phyloP scores from a whole-genome alignment of 106 monocot species.

The Chionographis japonica region DNA sequence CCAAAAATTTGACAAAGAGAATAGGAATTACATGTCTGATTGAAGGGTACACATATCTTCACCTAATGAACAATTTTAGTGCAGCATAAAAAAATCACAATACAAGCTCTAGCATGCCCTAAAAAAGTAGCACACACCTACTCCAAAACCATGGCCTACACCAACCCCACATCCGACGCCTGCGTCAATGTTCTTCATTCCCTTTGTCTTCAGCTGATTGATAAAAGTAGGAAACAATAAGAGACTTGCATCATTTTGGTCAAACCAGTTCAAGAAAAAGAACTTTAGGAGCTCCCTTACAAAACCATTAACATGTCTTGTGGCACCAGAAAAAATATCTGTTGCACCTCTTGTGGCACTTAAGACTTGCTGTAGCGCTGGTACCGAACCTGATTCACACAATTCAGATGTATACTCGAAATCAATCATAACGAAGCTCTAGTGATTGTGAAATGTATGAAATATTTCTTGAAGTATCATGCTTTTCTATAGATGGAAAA shows the following conservation, averaged over 20 bases:
- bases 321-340: slow-evolving; percentile 76
- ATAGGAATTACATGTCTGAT: too few relatives aligned
- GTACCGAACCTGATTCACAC: slow-evolving; percentile 70
- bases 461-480: not conserved
- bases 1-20: too few relatives aligned
- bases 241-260: not conserved
- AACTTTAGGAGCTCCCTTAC: slow-evolving; percentile 33
- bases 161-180: slow-evolving; percentile 93
- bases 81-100: not conserved
- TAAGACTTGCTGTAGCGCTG: slow-evolving; percentile 71
- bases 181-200: slow-evolving; percentile 75
- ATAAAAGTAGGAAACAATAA: slow-evolving; percentile 6
- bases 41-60: too few relatives aligned
- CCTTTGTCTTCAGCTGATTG: slow-evolving; percentile 53
- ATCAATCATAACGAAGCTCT: too few relatives aligned
- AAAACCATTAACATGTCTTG: slow-evolving; percentile 62
- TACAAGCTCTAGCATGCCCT: not conserved
- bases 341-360: slow-evolving; percentile 89
- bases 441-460: too few relatives aligned
- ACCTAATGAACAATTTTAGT: not conserved
- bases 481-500: not conserved
- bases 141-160: slow-evolving; percentile 90
- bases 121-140: slow-evolving; percentile 36
- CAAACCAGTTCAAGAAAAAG: not conserved
- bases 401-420: not conserved